Percentiles rank a stretch among this genome's conserved stretches.
phyloP scores from a whole-genome alignment of 495 filamentous ascomycete genomes.

The Tirmania nivea region DNA sequence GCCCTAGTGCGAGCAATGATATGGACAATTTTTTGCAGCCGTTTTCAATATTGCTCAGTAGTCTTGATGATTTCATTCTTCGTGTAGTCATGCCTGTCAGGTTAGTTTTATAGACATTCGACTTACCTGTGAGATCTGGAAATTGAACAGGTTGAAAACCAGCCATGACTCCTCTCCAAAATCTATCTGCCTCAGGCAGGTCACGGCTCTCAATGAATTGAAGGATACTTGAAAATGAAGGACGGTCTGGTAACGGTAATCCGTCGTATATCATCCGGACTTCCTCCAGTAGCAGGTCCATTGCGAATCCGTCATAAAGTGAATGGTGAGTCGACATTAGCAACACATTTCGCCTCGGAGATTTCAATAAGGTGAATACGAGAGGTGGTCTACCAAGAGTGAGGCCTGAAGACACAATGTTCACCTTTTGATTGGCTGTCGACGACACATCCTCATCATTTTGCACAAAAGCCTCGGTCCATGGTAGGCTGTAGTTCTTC shows the following conservation, averaged over 20 bases:
- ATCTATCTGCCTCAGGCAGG: slow-evolving; percentile 27
- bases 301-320: slow-evolving; percentile 55
- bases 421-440: slow-evolving; percentile 9
- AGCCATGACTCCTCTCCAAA: slow-evolving; percentile 36
- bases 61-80: slow-evolving; percentile 5
- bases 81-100: slow-evolving; percentile 9
- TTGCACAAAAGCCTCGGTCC: slow-evolving; percentile 11
- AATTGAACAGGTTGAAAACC: slow-evolving; percentile 30
- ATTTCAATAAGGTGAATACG: slow-evolving; percentile 13
- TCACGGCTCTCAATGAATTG: slow-evolving; percentile 24
- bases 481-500: slow-evolving; percentile 13
- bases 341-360: slow-evolving; percentile 13
- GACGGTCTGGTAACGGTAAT: slow-evolving; percentile 23
- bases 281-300: slow-evolving; percentile 41
- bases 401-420: slow-evolving; percentile 3
- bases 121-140: slow-evolving; percentile 17
- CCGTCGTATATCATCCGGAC: slow-evolving; percentile 32
- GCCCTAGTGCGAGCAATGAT: slow-evolving; percentile 40
- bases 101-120: slow-evolving; percentile 1
- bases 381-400: slow-evolving; percentile 16
- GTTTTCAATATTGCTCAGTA: slow-evolving; percentile 27
- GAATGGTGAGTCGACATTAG: slow-evolving; percentile 58
- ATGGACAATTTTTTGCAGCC: slow-evolving; percentile 30
- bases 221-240: slow-evolving; percentile 30
- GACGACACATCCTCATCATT: not conserved